Evolutionary conservation across 768 basidiomycete genomes (phyloP), one percentile per base, ranked within the genome.

Genomic region (Leucosporidium creatinivorum): DNA sequence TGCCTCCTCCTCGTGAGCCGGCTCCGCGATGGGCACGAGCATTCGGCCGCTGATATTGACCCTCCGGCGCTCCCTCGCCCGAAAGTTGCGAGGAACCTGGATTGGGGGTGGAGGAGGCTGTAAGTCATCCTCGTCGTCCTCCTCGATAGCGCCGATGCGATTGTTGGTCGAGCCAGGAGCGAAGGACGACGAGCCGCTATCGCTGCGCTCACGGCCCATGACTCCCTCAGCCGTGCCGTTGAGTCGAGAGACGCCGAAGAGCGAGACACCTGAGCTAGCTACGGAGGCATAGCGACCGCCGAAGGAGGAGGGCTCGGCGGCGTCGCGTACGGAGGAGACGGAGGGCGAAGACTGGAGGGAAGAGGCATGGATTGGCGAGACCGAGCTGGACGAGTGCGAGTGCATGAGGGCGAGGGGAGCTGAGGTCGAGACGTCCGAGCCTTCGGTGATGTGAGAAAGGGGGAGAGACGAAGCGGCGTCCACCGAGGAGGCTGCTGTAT

Each of bases 51-150:
- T 56, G 39, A 72, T 63, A 47, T 72, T 68, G 61, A 72, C 70
- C 50, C 70, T 51, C 48, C 70, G 49, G 18, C 70, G 47, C 52
- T 72, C 70, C 33, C 70, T 44, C 17, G 65, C 58, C 9, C 49
- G 21, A 31, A 69, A 39, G 0, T 65, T 62, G 0, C 65, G 65
- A 2, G 69, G 62, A 5, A 67, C 62, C 52, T 59, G 39, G 55
- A 25, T 50, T 1, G 23, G 36, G 0, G 18, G n/a, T 21, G 58
- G 61, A 21, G 52, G 7, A 2, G 65, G 1, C 9, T 19, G 44
- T 1, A 54, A 31, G 6, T 44, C 39, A 6, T 48, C 25, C 17
- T 50, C 48, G 15, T 31, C 21, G 2, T 50, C 47, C 26, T 49
- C 59, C 21, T n/a, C 39, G 39, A 59, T 59, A 17, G 39, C 9